Percentiles rank a stretch among this genome's conserved stretches.
phyloP scores from a whole-genome alignment of 2,329 filamentous ascomycete species.

The Alternaria hordeiaustralica region DNA sequence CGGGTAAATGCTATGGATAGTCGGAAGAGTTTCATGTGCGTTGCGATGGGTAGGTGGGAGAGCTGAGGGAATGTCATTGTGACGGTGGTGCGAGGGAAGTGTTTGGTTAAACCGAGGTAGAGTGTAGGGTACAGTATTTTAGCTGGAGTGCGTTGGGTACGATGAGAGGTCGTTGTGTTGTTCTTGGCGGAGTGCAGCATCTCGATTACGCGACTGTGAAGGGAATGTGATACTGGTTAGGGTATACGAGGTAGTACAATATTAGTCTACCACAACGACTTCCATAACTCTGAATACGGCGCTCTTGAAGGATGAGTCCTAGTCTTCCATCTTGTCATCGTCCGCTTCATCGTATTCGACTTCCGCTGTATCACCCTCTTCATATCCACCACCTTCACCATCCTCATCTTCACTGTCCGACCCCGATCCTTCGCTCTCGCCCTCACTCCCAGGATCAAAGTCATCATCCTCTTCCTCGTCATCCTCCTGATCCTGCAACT shows the following conservation, averaged over 20 bases:
- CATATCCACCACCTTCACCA: conserved; percentile 36
- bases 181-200: neutral
- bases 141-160: neutral
- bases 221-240: neutral
- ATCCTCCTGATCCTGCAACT: conserved; percentile 48
- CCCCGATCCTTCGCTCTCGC: conserved; percentile 50
- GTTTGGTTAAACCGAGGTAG: neutral
- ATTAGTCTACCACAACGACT: neutral
- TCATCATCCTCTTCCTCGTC: conserved; percentile 52
- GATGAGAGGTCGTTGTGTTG: neutral
- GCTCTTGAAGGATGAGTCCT: neutral
- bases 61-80: neutral
- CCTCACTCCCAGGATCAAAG: conserved; percentile 51
- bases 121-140: neutral
- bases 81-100: neutral
- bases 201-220: neutral
- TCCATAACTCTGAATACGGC: neutral
- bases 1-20: neutral
- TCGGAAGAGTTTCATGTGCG: neutral
- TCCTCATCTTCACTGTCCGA: conserved; percentile 45
- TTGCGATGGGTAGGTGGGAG: neutral
- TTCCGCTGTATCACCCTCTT: conserved; percentile 35
- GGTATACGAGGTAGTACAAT: neutral
- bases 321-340: conserved; percentile 38
- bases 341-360: conserved; percentile 23